Evolutionary conservation across 495 filamentous ascomycete species (phyloP).

Genomic region (Penicillium egyptiacum): DNA sequence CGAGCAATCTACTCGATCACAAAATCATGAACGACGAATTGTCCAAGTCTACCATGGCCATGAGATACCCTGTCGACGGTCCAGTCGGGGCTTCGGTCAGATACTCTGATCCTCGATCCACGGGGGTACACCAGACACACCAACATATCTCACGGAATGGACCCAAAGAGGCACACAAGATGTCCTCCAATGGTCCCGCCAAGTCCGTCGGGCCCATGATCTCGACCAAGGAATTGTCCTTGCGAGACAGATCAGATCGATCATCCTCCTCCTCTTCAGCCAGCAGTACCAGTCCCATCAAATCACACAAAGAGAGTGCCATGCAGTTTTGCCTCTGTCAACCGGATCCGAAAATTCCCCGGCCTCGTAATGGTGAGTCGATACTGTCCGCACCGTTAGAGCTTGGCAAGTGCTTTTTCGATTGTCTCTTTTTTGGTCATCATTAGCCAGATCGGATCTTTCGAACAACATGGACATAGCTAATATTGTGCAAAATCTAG

Average conservation of each 20-base stretch:
- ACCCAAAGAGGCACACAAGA: conserved; percentile 24
- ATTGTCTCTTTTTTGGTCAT: conserved; percentile 15
- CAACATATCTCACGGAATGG: conserved; percentile 31
- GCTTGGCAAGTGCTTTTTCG: conserved; percentile 31
- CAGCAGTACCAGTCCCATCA: conserved; percentile 38
- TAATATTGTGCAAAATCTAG: conserved; percentile 48
- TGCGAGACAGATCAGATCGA: conserved; percentile 18
- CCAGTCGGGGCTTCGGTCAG: conserved; percentile 19
- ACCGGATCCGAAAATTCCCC: conserved; percentile 87
- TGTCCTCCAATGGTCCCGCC: not conserved
- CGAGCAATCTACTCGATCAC: conserved; percentile 48
- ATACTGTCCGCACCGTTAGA: conserved; percentile 18
- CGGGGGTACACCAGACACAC: conserved; percentile 31
- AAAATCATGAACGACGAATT: conserved; percentile 51
- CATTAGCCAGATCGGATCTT: conserved; percentile 1
- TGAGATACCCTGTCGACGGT: not conserved
- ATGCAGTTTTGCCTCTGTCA: conserved; percentile 87
- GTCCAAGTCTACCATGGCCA: conserved; percentile 17
- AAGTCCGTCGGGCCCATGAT: conserved; percentile 15
- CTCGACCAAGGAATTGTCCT: conserved; percentile 13
- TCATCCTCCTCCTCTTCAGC: conserved; percentile 34
- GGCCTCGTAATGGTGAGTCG: conserved; percentile 90
- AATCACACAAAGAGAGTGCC: conserved; percentile 37
- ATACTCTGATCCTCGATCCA: conserved; percentile 25
- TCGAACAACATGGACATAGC: conserved; percentile 8